Percentiles rank a stretch among this genome's conserved stretches.
phyloP scores from a whole-genome alignment of 129 eudicot species.

The Helianthus tuberosus region DNA sequence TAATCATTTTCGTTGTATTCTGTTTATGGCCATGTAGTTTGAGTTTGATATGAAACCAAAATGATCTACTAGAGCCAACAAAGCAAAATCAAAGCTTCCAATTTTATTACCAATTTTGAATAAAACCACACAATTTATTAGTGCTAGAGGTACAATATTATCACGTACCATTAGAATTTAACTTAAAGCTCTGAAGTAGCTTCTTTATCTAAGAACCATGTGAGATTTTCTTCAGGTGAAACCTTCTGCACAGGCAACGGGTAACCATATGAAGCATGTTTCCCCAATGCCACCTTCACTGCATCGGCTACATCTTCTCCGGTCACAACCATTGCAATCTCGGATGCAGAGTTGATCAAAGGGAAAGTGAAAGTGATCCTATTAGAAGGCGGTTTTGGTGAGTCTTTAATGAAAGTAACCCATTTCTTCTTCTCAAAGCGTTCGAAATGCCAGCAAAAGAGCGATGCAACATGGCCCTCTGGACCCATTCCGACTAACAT shows the following conservation, averaged over 20 bases:
- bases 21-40: neutral
- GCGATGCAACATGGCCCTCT: conserved; percentile 74
- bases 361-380: conserved; percentile 87
- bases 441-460: conserved; percentile 54
- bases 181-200: conserved; percentile 42
- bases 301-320: conserved; percentile 58
- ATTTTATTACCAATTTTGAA: neutral
- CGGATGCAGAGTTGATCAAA: conserved; percentile 63
- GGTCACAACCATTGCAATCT: conserved; percentile 65
- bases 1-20: no score
- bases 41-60: neutral
- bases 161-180: neutral
- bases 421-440: conserved; percentile 54
- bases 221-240: conserved; percentile 46
- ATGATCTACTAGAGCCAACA: no score
- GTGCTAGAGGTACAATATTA: neutral
- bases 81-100: neutral
- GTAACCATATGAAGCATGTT: conserved; percentile 18
- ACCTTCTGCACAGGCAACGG: conserved; percentile 54
- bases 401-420: conserved; percentile 76
- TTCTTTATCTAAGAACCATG: conserved; percentile 64
- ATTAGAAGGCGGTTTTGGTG: conserved; percentile 70
- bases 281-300: conserved; percentile 41
- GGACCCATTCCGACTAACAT: conserved; percentile 84
- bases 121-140: neutral